Conservation (phyloP, 1,284 basidiomycete genomes). For the Leccinum fuscescens region DNA sequence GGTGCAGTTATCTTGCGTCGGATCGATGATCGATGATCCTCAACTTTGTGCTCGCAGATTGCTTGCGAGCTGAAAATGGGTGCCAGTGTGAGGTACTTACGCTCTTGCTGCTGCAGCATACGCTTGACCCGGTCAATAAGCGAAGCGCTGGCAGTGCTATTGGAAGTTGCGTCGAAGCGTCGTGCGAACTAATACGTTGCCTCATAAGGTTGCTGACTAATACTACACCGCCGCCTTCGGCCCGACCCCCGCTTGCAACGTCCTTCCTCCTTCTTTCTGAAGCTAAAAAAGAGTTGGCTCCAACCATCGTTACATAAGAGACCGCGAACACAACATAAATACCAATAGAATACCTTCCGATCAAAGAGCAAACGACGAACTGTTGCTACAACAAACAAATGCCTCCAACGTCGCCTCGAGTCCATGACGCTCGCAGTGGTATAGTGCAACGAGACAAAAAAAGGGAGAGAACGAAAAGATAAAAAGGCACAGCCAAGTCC, state of each 20-base stretch:
- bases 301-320: background rate
- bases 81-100: background rate
- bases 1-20: background rate
- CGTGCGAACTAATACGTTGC: too few relatives aligned
- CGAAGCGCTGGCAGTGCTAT: background rate
- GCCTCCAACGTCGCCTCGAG: background rate
- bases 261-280: background rate
- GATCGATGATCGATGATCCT: background rate
- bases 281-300: background rate
- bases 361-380: background rate
- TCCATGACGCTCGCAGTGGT: conserved; percentile 3
- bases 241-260: background rate
- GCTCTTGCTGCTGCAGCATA: too few relatives aligned
- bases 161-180: background rate
- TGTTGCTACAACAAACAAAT: background rate
- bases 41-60: background rate
- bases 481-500: background rate
- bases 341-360: conserved; percentile 13
- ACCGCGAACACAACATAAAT: conserved; percentile 9
- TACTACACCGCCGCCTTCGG: background rate
- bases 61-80: background rate
- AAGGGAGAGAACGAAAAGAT: background rate
- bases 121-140: background rate
- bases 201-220: background rate
- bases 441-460: conserved; percentile 1